Conservation (phyloP, 441 rosid genomes). For the Mallotus japonicus region DNA sequence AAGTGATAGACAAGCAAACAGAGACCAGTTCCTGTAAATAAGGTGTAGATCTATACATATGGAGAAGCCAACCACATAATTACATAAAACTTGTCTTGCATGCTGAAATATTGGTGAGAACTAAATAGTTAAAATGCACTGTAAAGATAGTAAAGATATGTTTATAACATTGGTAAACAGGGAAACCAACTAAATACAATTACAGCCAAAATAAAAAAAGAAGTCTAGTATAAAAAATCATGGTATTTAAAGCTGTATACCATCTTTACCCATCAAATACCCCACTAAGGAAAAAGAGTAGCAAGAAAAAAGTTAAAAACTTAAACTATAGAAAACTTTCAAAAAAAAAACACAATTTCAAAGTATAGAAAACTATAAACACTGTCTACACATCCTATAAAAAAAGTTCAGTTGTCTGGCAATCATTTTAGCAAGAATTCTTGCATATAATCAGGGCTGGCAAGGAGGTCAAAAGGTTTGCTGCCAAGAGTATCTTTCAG, state of each 20-base stretch:
- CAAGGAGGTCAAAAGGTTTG: slow-evolving; percentile 58
- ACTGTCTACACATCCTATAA: slow-evolving; percentile 22
- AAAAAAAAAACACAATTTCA: slow-evolving; percentile 17
- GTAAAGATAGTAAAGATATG: not conserved
- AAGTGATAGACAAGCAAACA: too few species aligned
- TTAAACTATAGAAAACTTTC: not conserved
- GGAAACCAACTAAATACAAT: slow-evolving; percentile 26
- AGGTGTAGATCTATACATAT: too few species aligned
- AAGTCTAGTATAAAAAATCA: slow-evolving; percentile 16
- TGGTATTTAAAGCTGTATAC: slow-evolving; percentile 13
- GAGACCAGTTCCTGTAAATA: too few species aligned
- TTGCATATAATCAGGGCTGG: slow-evolving; percentile 43
- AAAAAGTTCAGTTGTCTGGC: not conserved
- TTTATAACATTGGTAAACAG: not conserved
- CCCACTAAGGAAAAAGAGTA: not conserved
- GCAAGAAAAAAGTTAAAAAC: not conserved
- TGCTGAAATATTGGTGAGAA: not conserved
- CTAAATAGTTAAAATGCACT: not conserved
- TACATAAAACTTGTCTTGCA: not conserved
- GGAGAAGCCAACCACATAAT: not conserved
- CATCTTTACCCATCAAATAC: slow-evolving; percentile 5
- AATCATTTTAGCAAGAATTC: slow-evolving; percentile 48
- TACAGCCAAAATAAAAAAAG: not conserved
- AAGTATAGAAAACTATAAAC: slow-evolving; percentile 30
- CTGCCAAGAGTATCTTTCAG: slow-evolving; percentile 66